Base-by-base conservation (phyloP, 129 eudicot genomes). In the Arctium lappa region DNA sequence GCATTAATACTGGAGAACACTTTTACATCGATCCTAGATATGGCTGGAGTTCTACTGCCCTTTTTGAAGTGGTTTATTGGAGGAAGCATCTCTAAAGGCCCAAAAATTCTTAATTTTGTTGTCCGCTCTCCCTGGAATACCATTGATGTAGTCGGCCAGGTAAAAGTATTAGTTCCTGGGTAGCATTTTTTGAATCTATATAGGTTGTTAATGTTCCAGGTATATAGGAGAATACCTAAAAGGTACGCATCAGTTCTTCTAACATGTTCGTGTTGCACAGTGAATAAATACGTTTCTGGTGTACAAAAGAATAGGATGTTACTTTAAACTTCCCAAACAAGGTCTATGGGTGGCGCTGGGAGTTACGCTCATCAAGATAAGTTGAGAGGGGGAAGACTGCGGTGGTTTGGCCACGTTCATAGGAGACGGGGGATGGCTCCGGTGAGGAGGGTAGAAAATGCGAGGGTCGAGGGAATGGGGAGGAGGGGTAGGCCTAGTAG, bases 11-110 rank as follows among this genome's bases (percentile, higher is more conserved):
- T 95, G 85, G 99, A 95, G 86, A 95, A 93, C 82, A 95, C 99
- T 82, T 95, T 95, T 83, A 95, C 99, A n/a, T 95, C 99, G 27
- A 91, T 95, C 78, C 85, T 93, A 83, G 99, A 95, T 78, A 89
- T 93, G 98, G 99, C 99, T 79, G 98, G 99, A 72, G 99, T 95
- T 89, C 82, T 95, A 22, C 73, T 95, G 75, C 99, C 99, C n/a
- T 89, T 95, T 70, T 83, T 95, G 77, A 95, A 87, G 87, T 93
- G 90, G 91, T 90, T 93, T 80, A 93, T 95, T 83, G 92, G 99
- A 78, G 93, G 92, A 82, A 87, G 88, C 83, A 76, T 80, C 75
- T 87, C 95, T 32, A 91, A 93, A 87, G 94, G 95, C 82, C 88
- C 89, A 6, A 89, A 82, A 85, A 70, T 91, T 90, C 90, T 95